Conservation (phyloP, 2,329 filamentous ascomycete species). For the Monilinia vaccinii-corymbosi region DNA sequence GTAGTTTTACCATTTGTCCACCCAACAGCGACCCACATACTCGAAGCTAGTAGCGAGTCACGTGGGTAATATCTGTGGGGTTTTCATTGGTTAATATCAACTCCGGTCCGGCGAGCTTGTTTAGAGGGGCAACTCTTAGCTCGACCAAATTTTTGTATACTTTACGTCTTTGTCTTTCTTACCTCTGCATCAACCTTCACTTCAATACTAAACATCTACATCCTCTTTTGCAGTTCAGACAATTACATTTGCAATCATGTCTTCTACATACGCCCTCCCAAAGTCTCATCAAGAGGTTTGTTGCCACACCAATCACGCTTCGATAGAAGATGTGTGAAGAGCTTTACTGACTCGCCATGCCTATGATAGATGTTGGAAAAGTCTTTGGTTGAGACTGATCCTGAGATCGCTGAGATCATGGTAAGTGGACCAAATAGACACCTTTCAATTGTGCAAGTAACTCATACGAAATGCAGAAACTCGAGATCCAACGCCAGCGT, state of each 20-base stretch:
- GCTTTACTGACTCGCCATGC: constrained; percentile 17
- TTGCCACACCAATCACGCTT: constrained; percentile 12
- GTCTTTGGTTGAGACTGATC: constrained; percentile 81
- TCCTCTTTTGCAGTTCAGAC: neutral
- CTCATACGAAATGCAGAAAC: constrained; percentile 47
- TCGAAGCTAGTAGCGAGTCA: neutral
- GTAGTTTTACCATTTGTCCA: neutral
- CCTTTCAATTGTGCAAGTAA: neutral
- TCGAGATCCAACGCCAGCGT: constrained; percentile 91
- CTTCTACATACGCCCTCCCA: constrained; percentile 48
- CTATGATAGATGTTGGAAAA: constrained; percentile 79
- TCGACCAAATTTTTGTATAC: constrained; percentile 2
- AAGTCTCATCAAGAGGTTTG: constrained; percentile 57
- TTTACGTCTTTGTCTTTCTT: constrained; percentile 5
- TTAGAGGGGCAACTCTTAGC: constrained; percentile 3
- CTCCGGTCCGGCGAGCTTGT: neutral
- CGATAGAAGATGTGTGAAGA: neutral
- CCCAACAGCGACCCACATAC: neutral
- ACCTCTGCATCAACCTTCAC: neutral
- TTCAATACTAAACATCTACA: neutral
- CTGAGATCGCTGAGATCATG: constrained; percentile 96
- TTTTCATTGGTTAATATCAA: neutral
- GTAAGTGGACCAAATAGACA: constrained; percentile 42
- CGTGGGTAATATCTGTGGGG: neutral
- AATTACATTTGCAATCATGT: constrained; percentile 17